Base-by-base conservation (phyloP, 345 rosid genomes). In the Lumnitzera racemosa region DNA sequence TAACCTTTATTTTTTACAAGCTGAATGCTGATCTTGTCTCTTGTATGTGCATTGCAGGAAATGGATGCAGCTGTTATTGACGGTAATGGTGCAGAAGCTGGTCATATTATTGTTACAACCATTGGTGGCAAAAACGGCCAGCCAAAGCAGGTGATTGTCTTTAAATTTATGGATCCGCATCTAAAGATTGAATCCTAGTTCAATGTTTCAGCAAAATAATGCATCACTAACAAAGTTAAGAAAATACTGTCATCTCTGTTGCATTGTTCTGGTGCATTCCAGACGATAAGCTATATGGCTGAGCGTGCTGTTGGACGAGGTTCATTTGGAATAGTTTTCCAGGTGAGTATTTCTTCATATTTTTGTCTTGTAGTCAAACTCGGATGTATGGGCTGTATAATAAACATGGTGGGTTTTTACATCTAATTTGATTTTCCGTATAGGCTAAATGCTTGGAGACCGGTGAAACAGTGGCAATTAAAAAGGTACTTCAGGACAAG, bases 231-330 rank as follows among this genome's bases (percentile, higher is more conserved):
- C 31, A 20, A 20, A 20, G 20, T 5, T 27, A 27, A 27, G 31
- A 27, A 27, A 27, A 27, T 27, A 5, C 20, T 20, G 20, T 52
- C 10, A 15, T 65, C 54, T 48, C 48, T 63, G 56, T 25, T 11
- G 15, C 13, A 59, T 31, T 55, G 63, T 6, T 57, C 27, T 12
- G 53, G 54, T 49, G 50, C 27, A 68, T 63, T 76, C 13, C 74
- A 94, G 99, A 90, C 97, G 3, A 94, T 94, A 51, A 94, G 97
- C 74, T 94, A 90, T 65, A 88, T 94, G 99, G 99, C 99, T 25
- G 99, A 94, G 78, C 90, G 97, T 56, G 80, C 87, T 20, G 96
- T 94, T 52, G 97, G 99, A 53, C 87, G 85, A 50, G 99, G 99
- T 62, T 94, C 99, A 56, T 94, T 94, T 73, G 99, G 97, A 57